These are phyloP conservation scores for Basidiobolus meristosporus DNA, from an alignment of 371 early-diverging fungal species.

Conservation along the genomic window DNA sequence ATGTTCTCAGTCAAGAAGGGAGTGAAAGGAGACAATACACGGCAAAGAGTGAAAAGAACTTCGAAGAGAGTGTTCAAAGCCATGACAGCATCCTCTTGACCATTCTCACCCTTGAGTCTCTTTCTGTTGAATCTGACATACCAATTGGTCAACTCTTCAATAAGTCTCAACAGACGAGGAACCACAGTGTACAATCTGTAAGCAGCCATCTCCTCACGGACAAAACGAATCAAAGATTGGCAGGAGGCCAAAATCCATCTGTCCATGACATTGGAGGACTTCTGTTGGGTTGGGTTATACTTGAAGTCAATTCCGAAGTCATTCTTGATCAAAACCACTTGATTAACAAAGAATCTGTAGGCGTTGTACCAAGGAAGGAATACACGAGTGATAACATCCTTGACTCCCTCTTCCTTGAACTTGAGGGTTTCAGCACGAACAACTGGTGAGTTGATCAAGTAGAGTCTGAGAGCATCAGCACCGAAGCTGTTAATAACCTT, in stretches of 20 bases:
- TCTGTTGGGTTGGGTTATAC: conserved; percentile 43
- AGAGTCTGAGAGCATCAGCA: conserved; percentile 95
- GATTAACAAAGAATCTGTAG: conserved; percentile 90
- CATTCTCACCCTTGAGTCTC: conserved; percentile 89
- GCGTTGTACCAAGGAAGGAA: conserved; percentile 99
- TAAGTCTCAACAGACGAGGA: conserved; percentile 71
- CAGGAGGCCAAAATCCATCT: conserved; percentile 92
- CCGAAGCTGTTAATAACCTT: conserved; percentile 83
- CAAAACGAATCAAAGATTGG: conserved; percentile 81
- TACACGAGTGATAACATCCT: conserved; percentile 87
- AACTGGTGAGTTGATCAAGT: conserved; percentile 98
- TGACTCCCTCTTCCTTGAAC: conserved; percentile 98
- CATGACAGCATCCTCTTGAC: conserved; percentile 60
- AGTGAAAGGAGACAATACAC: conserved; percentile 97
- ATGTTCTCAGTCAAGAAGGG: conserved; percentile 98
- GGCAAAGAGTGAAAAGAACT: conserved; percentile 80
- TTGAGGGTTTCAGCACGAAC: conserved; percentile 94
- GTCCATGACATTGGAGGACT: conserved; percentile 88
- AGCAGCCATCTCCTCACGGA: conserved; percentile 81
- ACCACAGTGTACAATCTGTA: conserved; percentile 97
- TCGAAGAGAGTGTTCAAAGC: conserved; percentile 89
- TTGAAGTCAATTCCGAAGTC: conserved; percentile 60
- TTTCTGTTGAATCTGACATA: conserved; percentile 99
- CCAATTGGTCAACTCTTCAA: conserved; percentile 98
- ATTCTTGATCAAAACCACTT: conserved; percentile 76